A percentile compares a stretch with the other conserved stretches of the same genome.
These are phyloP conservation scores for Mrakia hoshinonis DNA, from an alignment of 768 basidiomycete genomes.

Conservation along the genomic window DNA sequence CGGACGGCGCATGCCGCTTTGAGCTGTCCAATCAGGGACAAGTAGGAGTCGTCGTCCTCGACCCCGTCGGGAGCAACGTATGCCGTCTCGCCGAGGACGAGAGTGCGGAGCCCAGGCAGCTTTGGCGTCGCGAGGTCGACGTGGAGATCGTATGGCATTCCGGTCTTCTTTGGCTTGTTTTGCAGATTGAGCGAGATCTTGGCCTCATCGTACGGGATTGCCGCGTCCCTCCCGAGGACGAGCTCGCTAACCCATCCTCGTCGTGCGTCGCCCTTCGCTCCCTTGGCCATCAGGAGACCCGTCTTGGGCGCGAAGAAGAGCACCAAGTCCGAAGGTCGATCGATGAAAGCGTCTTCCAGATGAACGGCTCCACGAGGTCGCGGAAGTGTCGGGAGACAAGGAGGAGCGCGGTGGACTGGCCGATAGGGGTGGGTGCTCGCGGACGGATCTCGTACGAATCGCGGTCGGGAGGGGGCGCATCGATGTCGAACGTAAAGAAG, in stretches of 20 bases:
- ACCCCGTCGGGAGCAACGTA: no score
- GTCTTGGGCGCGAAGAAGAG: neutral
- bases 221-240: neutral
- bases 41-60: no score
- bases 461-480: no score
- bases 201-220: neutral
- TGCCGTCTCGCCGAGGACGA: no score
- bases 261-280: neutral
- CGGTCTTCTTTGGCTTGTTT: neutral
- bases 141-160: no score
- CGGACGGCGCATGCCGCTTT: neutral
- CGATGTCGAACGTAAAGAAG: no score
- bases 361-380: neutral
- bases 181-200: neutral
- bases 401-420: neutral
- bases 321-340: neutral
- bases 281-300: neutral
- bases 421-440: no score
- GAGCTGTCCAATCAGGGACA: no score
- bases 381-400: neutral
- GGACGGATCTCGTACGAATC: no score
- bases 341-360: neutral
- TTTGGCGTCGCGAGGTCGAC: neutral
- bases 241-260: neutral
- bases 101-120: no score